A percentile compares a stretch with the other conserved stretches of the same genome.
Conservation (phyloP, 2,329 filamentous ascomycete species). For the Clarireedia monteithiana region DNA sequence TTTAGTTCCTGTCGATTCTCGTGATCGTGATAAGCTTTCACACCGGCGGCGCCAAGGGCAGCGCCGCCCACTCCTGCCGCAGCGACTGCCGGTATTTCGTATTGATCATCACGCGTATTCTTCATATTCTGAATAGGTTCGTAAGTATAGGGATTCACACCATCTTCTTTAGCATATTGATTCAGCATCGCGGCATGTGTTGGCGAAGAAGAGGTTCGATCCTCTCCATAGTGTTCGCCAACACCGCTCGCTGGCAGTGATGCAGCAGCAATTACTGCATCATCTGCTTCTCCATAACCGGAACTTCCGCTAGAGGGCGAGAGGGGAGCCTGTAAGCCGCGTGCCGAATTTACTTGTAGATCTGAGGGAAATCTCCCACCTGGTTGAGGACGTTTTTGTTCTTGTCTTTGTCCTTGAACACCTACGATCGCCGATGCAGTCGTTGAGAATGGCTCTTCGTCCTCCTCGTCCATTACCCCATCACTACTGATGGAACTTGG, state of each 20-base stretch:
- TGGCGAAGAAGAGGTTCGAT: conserved; percentile 34
- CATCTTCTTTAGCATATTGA: conserved; percentile 44
- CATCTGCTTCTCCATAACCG: conserved; percentile 37
- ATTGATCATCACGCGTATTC: conserved; percentile 2
- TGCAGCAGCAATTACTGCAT: conserved; percentile 53
- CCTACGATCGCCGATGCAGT: conserved; percentile 44
- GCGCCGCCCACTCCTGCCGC: conserved; percentile 19
- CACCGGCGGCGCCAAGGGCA: conserved; percentile 12
- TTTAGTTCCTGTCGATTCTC: conserved; percentile 13
- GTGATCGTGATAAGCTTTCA: conserved; percentile 15
- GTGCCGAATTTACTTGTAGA: conserved; percentile 69
- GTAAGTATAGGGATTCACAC: conserved; percentile 48
- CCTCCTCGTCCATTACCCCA: conserved; percentile 67
- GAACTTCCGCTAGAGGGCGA: conserved; percentile 80
- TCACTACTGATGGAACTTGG: conserved; percentile 65
- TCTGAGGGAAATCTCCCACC: conserved; percentile 97
- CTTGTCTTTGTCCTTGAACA: conserved; percentile 41
- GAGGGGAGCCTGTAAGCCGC: conserved; percentile 71
- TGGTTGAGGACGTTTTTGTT: conserved; percentile 69
- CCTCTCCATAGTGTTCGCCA: conserved; percentile 23
- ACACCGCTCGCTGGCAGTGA: conserved; percentile 26
- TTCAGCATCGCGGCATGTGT: conserved; percentile 43
- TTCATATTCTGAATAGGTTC: conserved; percentile 21
- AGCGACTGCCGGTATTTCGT: conserved; percentile 8
- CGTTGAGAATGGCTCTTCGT: conserved; percentile 55